These are phyloP conservation scores for Pelargonium nanum DNA, from an alignment of 345 rosid species.

Conservation along the genomic window DNA sequence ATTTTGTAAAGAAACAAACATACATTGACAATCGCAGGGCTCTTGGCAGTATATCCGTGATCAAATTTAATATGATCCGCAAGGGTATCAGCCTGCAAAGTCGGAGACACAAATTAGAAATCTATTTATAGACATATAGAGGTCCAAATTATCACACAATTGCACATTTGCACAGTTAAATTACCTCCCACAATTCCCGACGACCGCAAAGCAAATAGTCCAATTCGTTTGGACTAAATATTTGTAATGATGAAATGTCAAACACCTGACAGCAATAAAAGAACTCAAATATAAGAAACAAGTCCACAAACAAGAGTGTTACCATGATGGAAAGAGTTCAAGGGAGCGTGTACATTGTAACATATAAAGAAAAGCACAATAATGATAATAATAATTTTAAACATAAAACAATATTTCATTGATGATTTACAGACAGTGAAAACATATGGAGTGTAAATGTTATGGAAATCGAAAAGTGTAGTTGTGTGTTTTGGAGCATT, in stretches of 20 bases:
- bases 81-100: conserved; percentile 68
- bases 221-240: conserved; percentile 78
- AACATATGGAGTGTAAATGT: no score
- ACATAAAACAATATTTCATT: no score
- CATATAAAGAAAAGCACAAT: no score
- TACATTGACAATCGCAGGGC: conserved; percentile 82
- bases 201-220: conserved; percentile 96
- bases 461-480: no score
- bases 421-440: no score
- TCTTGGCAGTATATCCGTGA: conserved; percentile 95
- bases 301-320: no score
- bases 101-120: background rate
- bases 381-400: no score
- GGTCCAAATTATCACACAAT: background rate
- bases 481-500: no score
- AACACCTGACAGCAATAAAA: conserved; percentile 56
- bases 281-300: background rate
- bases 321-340: no score
- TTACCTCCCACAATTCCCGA: conserved; percentile 96
- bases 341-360: no score
- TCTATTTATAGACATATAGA: background rate
- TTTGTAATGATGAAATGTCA: conserved; percentile 82
- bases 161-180: background rate
- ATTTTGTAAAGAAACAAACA: conserved; percentile 5
- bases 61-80: conserved; percentile 92